Evolutionary conservation across 2,329 filamentous ascomycete genomes (phyloP), one percentile per base, ranked within the genome.

Genomic region (Colletotrichum navitas): DNA sequence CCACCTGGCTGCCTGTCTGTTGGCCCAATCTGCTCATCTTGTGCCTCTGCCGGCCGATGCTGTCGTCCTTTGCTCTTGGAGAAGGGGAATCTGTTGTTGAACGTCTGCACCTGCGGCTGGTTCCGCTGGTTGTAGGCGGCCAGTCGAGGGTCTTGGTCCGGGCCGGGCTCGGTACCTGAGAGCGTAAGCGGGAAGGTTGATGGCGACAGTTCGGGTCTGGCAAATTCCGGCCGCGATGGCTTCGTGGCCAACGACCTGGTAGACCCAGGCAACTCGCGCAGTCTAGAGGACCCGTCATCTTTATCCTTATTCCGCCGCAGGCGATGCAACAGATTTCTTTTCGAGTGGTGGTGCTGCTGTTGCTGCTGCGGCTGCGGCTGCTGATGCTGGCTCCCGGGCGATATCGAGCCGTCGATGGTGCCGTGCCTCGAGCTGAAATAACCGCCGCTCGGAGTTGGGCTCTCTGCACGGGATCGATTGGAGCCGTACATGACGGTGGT

Each of bases 371-470:
- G 61, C 26, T 63, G 61, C 39, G 87, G 85, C 63, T 85, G 84
- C 21, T 63, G 60, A 5, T 67, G 66, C 39, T 72, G 69, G 41
- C 65, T 56, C 8, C 82, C 82, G 1, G 91, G 90, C 3, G 90
- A 92, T 24, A 85, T 85, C 77, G 90, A 88, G 32, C 86, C 87
- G 71, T 89, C 87, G 29, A 80, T 74, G 76, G 85, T 79, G 75
- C 83, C 77, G 81, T 86, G 78, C 77, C 84, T 85, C 79, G 86
- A 79, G 81, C 88, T 81, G 84, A 78, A 77, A 63, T 81, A 82
- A 75, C 88, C 88, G 52, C 88, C 85, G 80, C 93, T 96, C 10
- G 94, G 93, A 0, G 94, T 93, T 34, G 95, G 94, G 80, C 95
- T 97, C 72, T 93, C 89, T 16, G 93, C 91, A 74, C 94, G 91